These are phyloP conservation scores for Hibiscus tridactylites DNA, from an alignment of 345 rosid genomes.

Conservation along the genomic window DNA sequence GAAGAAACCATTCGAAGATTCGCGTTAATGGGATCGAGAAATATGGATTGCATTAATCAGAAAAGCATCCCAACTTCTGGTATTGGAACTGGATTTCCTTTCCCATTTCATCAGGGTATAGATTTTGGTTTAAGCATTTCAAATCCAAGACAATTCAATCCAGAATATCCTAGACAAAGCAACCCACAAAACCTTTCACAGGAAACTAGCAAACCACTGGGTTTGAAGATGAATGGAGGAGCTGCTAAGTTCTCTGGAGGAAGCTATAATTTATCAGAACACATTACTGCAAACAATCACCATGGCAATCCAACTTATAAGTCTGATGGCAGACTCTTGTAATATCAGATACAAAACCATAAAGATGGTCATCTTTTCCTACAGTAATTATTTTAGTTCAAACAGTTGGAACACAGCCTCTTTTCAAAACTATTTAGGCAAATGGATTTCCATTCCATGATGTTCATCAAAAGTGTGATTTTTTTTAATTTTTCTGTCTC, in stretches of 20 bases:
- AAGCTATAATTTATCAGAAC: slow-evolving; percentile 23
- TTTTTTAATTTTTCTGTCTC: too few species aligned
- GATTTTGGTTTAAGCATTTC: slow-evolving; percentile 18
- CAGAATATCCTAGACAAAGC: background rate
- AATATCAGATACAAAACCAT: slow-evolving; percentile 18
- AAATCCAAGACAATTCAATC: slow-evolving; percentile 18
- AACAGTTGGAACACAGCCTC: background rate
- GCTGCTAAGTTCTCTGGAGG: slow-evolving; percentile 23
- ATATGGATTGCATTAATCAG: slow-evolving; percentile 12
- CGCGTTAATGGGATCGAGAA: slow-evolving; percentile 15
- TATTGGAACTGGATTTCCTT: slow-evolving; percentile 26
- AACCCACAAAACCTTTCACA: slow-evolving; percentile 20
- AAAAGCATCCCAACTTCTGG: slow-evolving; percentile 14
- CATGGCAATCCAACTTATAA: slow-evolving; percentile 16
- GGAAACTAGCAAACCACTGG: slow-evolving; percentile 13
- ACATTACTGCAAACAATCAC: slow-evolving; percentile 24
- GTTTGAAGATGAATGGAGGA: slow-evolving; percentile 34
- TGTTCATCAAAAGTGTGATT: background rate
- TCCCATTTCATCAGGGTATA: slow-evolving; percentile 23
- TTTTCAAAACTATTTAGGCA: background rate
- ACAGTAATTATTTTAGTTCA: slow-evolving; percentile 10
- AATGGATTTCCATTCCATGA: background rate
- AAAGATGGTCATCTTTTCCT: slow-evolving; percentile 19
- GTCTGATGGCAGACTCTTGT: slow-evolving; percentile 24
- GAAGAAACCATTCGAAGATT: slow-evolving; percentile 26